Evolutionary conservation across 108 stramenopile genomes (phyloP).

Genomic region (Chaetoceros tenuissimus): DNA sequence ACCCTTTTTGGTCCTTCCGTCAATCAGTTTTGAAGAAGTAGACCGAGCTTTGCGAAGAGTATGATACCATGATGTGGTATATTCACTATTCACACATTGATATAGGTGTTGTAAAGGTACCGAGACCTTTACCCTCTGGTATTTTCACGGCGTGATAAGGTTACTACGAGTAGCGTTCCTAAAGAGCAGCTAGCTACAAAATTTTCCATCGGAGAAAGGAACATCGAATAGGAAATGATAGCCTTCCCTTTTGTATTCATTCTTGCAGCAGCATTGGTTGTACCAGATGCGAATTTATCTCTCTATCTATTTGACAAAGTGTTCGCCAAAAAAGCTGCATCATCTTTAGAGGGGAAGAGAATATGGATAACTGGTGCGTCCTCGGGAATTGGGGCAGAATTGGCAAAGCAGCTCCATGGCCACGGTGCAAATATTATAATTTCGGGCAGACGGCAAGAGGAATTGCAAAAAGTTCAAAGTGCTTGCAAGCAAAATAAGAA

Average conservation of each 20-base stretch:
- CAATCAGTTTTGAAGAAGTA: no score
- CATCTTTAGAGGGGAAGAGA: slow-evolving; percentile 25
- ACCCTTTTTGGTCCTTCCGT: no score
- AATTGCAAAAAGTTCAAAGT: slow-evolving; percentile 28
- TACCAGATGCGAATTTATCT: slow-evolving; percentile 21
- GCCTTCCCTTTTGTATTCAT: neutral
- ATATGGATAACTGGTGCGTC: slow-evolving; percentile 68
- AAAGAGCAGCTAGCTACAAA: no score
- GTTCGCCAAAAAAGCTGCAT: neutral
- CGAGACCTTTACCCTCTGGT: no score
- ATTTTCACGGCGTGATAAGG: no score
- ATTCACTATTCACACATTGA: no score
- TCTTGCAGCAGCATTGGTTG: neutral
- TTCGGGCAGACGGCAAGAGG: slow-evolving; percentile 26
- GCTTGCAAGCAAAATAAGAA: slow-evolving; percentile 9
- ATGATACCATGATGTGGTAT: no score
- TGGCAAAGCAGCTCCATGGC: slow-evolving; percentile 29
- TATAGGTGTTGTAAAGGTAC: no score
- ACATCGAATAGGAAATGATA: no score
- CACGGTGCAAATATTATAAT: slow-evolving; percentile 37
- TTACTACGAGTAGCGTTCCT: no score
- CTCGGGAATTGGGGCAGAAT: slow-evolving; percentile 54
- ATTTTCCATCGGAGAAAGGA: no score
- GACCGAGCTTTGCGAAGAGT: no score
- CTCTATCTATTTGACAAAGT: slow-evolving; percentile 17